Evolutionary conservation across 2,329 filamentous ascomycete species (phyloP), one percentile per base, ranked within the genome.

Genomic region (Trichoderma koningiopsis): DNA sequence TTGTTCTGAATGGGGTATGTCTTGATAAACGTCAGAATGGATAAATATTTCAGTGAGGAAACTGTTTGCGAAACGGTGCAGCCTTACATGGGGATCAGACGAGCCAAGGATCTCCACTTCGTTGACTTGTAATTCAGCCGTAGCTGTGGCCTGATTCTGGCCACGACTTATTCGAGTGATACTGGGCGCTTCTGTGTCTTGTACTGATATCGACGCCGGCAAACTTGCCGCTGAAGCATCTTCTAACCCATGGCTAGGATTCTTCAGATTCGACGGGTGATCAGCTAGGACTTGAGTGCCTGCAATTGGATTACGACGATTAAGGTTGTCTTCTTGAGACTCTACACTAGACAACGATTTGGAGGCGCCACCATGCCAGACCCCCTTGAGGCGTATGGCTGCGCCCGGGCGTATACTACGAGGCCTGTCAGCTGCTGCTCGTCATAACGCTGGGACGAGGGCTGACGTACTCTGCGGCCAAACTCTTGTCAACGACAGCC

Each of bases 1-100:
- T 98, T 98, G 81, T 97, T 97, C 81, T 99, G 96, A 29, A 99
- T 88, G 3, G 96, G 96, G 77, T 93, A 97, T 72, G 90, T 92
- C 92, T 98, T 70, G 56, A 76, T 33, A 69, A 70, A 57, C 40
- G 53, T 68, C 64, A 72, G 70, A 66, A 73, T 71, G 70, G 72
- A 61, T 52, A n/a, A 59, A 55, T 33, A 8, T 11, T 49, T 22
- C 57, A 70, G 61, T 35, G 37, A 19, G 40, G 14, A 40, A 13
- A 5, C 1, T 14, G 22, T 49, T 57, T 66, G 55, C 35, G 58
- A 27, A 37, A 29, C 37, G 29, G 24, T 19, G 27, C 37, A 71
- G 76, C 81, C 88, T 79, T 84, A 96, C 93, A 80, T 91, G 88
- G 73, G 93, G 86, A 82, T 97, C 90, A 63, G 94, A 92, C 52